Conservation (phyloP, 2,329 filamentous ascomycete genomes). For the Blastomyces percursus region DNA sequence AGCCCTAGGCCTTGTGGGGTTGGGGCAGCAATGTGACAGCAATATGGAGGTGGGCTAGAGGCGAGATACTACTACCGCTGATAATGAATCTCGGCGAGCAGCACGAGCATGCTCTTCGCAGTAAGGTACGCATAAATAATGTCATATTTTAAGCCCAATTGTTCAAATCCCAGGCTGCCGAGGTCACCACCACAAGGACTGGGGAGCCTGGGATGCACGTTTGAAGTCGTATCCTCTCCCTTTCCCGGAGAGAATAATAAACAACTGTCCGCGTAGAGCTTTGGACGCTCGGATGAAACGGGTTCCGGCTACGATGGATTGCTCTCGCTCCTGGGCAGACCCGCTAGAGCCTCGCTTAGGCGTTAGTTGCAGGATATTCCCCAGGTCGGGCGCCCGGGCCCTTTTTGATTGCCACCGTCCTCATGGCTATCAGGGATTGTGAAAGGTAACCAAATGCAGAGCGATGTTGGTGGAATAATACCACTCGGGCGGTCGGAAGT, state of each 20-base stretch:
- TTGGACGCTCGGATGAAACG: background rate
- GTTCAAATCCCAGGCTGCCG: background rate
- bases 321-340: no score
- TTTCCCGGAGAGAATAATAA: no score
- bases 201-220: no score
- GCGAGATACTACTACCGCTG: background rate
- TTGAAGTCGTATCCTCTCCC: no score
- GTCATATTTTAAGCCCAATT: background rate
- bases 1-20: background rate
- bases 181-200: no score
- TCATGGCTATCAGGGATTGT: background rate
- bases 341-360: background rate
- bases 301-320: background rate
- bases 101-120: background rate
- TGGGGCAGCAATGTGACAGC: background rate
- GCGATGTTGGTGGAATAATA: background rate
- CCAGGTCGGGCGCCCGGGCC: background rate
- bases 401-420: background rate
- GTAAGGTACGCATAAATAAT: background rate
- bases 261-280: no score
- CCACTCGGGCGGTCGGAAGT: background rate
- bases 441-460: background rate
- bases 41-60: background rate
- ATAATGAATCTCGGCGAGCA: background rate
- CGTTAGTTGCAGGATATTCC: background rate